These are phyloP conservation scores for Cytospora piceicola DNA, from an alignment of 2,329 filamentous ascomycete genomes.

Conservation along the genomic window DNA sequence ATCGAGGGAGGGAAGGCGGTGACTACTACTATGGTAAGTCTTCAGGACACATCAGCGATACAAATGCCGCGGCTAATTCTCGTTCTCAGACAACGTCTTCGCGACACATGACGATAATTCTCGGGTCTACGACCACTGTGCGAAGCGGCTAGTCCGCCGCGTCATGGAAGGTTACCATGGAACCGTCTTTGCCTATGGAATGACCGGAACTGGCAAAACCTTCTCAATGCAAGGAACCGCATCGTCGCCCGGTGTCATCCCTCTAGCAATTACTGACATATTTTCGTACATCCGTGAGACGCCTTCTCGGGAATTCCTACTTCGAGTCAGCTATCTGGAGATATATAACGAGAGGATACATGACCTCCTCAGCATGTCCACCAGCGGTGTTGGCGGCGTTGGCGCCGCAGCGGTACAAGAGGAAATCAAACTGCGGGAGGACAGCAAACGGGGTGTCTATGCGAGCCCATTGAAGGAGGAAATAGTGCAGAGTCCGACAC, in stretches of 20 bases:
- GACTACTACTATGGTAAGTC: conserved; percentile 86
- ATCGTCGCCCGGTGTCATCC: conserved; percentile 93
- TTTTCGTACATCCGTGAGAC: conserved; percentile 99
- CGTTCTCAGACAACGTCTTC: conserved; percentile 85
- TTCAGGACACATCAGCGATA: not conserved
- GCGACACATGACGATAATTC: conserved; percentile 91
- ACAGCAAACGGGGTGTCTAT: conserved; percentile 95
- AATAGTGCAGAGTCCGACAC: conserved; percentile 96
- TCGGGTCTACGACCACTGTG: conserved; percentile 90
- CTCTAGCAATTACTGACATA: conserved; percentile 95
- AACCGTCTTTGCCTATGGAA: conserved; percentile 97
- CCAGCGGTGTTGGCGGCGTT: conserved; percentile 50
- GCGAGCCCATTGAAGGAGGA: conserved; percentile 96
- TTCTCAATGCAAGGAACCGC: conserved; percentile 99
- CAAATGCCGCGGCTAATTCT: conserved; percentile 27
- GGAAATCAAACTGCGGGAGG: conserved; percentile 96
- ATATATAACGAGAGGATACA: conserved; percentile 99
- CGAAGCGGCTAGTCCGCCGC: conserved; percentile 89
- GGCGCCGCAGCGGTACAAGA: conserved; percentile 68
- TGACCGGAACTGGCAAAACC: conserved; percentile 98
- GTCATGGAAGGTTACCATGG: conserved; percentile 99
- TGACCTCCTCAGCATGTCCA: conserved; percentile 81
- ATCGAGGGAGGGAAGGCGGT: conserved; percentile 85
- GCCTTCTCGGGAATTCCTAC: conserved; percentile 87
- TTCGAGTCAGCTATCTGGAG: conserved; percentile 96